Conservation (phyloP, 2,329 filamentous ascomycete species). For the Stagonosporopsis vannaccii region DNA sequence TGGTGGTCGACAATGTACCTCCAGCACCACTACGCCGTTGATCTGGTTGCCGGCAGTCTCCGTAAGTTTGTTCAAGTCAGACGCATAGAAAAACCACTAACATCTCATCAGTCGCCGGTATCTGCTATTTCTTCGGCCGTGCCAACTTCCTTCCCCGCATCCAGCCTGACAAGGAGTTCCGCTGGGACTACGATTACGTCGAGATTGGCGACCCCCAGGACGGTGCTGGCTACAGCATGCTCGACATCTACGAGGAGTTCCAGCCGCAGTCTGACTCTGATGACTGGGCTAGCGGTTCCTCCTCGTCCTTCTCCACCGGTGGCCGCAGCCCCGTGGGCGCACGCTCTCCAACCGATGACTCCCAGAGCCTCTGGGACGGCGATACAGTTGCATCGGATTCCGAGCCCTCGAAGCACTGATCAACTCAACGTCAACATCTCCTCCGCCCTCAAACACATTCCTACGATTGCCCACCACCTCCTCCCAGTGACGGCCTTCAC, state of each 20-base stretch:
- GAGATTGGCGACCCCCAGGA: conserved; percentile 75
- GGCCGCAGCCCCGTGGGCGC: conserved; percentile 62
- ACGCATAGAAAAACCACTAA: conserved; percentile 27
- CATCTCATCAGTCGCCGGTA: conserved; percentile 62
- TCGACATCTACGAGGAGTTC: conserved; percentile 63
- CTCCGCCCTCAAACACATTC: conserved; percentile 28
- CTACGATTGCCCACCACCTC: conserved; percentile 34
- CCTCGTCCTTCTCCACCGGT: conserved; percentile 74
- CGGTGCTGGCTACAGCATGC: conserved; percentile 59
- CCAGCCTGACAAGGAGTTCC: conserved; percentile 83
- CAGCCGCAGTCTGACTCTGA: conserved; percentile 71
- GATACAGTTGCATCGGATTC: conserved; percentile 61
- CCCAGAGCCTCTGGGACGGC: conserved; percentile 63
- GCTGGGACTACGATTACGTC: conserved; percentile 96
- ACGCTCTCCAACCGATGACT: conserved; percentile 63
- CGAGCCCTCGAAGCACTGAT: conserved; percentile 43
- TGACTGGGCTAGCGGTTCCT: conserved; percentile 89
- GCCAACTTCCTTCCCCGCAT: conserved; percentile 81
- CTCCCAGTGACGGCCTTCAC: conserved; percentile 41
- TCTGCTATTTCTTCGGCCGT: conserved; percentile 83
- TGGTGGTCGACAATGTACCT: conserved; percentile 99
- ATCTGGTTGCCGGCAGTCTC: conserved; percentile 85
- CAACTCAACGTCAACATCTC: conserved; percentile 15
- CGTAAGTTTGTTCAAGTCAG: conserved; percentile 40
- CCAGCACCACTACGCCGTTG: conserved; percentile 95